These are phyloP conservation scores for Fusarium torreyae DNA, from an alignment of 2,329 filamentous ascomycete species.

Conservation along the genomic window DNA sequence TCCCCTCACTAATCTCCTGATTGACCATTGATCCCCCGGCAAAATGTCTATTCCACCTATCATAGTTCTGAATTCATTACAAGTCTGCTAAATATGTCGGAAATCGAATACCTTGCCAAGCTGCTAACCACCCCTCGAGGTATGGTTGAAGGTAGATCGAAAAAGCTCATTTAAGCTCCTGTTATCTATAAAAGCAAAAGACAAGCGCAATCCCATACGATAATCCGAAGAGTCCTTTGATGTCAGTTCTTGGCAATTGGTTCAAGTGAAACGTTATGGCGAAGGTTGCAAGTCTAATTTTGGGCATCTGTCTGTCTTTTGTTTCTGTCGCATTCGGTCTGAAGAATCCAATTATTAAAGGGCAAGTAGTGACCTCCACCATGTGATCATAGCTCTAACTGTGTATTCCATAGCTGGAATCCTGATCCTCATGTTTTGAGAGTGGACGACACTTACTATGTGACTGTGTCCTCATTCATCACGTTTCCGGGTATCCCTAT, in stretches of 20 bases:
- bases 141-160: no score
- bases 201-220: no score
- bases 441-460: slow-evolving; percentile 34
- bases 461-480: slow-evolving; percentile 41
- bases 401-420: slow-evolving; percentile 21
- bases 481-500: slow-evolving; percentile 40
- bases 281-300: not conserved
- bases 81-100: not conserved
- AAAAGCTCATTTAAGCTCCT: no score
- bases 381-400: not conserved
- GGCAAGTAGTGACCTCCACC: not conserved
- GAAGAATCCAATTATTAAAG: slow-evolving; percentile 11
- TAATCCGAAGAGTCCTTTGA: no score
- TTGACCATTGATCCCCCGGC: not conserved
- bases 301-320: not conserved
- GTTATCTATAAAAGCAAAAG: no score
- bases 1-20: not conserved
- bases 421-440: slow-evolving; percentile 38
- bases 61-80: not conserved
- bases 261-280: not conserved
- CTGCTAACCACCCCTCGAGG: not conserved
- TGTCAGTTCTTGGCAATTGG: no score
- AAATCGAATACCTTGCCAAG: not conserved
- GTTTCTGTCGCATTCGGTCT: not conserved
- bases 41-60: not conserved